Base-by-base conservation (phyloP, 2,329 filamentous ascomycete species). In the Epichloe sylvatica region DNA sequence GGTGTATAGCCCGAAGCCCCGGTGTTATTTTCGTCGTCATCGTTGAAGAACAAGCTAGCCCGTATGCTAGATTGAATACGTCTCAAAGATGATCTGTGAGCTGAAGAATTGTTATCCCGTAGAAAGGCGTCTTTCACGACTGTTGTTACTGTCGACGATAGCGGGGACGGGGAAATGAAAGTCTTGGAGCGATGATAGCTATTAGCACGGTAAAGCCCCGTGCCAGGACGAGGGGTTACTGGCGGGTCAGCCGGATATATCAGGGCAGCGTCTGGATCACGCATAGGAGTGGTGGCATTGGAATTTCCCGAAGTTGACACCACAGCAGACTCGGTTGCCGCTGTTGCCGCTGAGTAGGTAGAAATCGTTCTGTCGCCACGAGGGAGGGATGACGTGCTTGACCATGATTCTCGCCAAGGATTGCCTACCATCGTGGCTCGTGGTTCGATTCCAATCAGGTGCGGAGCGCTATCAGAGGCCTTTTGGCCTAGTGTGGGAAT, bases 111-210 rank as follows among this genome's bases (percentile, higher is more conserved):
- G 15, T 71, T 65, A 34, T 70, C 68, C 11, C 73, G 66, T 2
- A 77, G 65, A 33, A 79, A 67, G 11, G 70, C 74, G 54, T 80
- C 77, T 40, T 76, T 73, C 41, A 81, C 73, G 0, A 77, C 75
- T 0, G 75, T 74, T 17, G 70, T 77, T 37, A 81, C 73, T 1
- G 77, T 79, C 0, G 76, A 78, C 2, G 76, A 78, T 35, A 80
- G 68, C 0, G 77, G 77, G 0, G 77, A 80, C 11, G 77, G 77
- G 3, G 76, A 80, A 52, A 79, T 77, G 37, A 80, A 71, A 2
- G 72, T 69, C 34, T 71, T 71, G 30, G 70, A 53, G 56, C 64
- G 54, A 56, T 62, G 53, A 58, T 62, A 53, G 53, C 56, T 40
- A 56, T 60, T 49, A 52, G 60, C 46, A 55, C 67, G 58, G 59